Base-by-base conservation (phyloP, 2,329 filamentous ascomycete genomes). In the Alternaria gansuensis region DNA sequence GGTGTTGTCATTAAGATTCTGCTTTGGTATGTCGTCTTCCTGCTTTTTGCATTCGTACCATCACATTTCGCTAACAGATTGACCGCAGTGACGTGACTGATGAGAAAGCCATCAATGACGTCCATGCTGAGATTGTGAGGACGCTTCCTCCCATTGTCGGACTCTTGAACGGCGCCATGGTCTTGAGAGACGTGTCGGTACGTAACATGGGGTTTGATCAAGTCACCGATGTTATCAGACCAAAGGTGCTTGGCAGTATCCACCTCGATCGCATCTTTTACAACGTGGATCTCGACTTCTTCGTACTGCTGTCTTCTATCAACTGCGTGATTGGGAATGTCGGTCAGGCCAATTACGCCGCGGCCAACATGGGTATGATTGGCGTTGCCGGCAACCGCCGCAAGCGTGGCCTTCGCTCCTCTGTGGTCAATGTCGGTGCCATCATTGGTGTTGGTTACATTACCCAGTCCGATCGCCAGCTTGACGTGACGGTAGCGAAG, bases 281-380 rank as follows among this genome's bases (percentile, higher is more conserved):
- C 9, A 23, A 29, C 13, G 21, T 6, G 0, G n/a, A 60, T 1
- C 49, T 74, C 1, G 70, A 74, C 41, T 74, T 74, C 57, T 72
- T 74, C 60, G 2, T 71, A 1, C 31, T 76, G 13, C 70, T 76
- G 28, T 70, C 66, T 2, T 75, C 72, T 0, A 31, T 68, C 2
- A 54, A 54, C 2, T 58, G 60, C 3, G 44, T 68, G 11, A n/a
- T 66, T 21, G 74, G 75, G 0, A 70, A 74, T 3, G 36, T 28
- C 13, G 78, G 77, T 0, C 82, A 85, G 58, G 62, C 76, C 3
- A 81, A 77, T 58, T 85, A 85, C 57, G 66, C 71, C 0, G 79
- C 81, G 0, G 81, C 79, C 4, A 83, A 84, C 59, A 48, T 51
- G 0, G 70, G 65, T 63, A 79, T 84, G 76, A 63, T 60, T 10